Conservation (phyloP, 495 filamentous ascomycete species). For the Annulohypoxylon bovei region DNA sequence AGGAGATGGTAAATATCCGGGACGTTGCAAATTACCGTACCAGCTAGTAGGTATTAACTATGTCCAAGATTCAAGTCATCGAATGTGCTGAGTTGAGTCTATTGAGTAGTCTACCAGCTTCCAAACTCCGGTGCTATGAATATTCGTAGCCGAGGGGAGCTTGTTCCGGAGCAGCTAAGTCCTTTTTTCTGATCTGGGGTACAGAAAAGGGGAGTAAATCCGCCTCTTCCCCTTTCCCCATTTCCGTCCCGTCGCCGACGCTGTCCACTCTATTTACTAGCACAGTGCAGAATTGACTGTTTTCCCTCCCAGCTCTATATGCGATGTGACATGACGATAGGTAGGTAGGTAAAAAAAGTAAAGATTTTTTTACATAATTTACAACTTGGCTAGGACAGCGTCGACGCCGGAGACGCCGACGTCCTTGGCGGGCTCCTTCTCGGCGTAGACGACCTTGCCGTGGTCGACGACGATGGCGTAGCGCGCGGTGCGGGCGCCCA, state of each 20-base stretch:
- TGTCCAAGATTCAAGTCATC: neutral
- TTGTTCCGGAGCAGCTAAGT: neutral
- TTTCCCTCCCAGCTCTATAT: neutral
- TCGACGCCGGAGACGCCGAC: slow-evolving; percentile 79
- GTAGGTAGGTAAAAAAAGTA: neutral
- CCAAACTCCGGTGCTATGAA: neutral
- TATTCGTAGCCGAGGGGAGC: neutral
- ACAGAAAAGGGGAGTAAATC: no score
- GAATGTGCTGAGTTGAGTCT: slow-evolving; percentile 18
- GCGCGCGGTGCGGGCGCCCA: slow-evolving; percentile 76
- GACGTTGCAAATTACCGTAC: neutral
- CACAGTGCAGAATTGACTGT: neutral
- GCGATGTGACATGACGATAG: neutral
- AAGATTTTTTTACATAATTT: slow-evolving; percentile 21
- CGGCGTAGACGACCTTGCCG: slow-evolving; percentile 89
- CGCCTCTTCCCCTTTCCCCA: neutral
- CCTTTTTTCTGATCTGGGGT: no score
- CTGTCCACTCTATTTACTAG: neutral
- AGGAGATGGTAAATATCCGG: neutral
- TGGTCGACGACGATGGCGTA: slow-evolving; percentile 91
- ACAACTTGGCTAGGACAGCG: slow-evolving; percentile 74
- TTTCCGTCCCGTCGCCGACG: neutral
- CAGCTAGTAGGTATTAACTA: neutral
- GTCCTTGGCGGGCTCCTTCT: slow-evolving; percentile 78
- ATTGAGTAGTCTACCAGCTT: slow-evolving; percentile 25